A percentile compares a stretch with the other conserved stretches of the same genome.
phyloP scores from a whole-genome alignment of 1,284 basidiomycete species.

The Pterula multifida region DNA sequence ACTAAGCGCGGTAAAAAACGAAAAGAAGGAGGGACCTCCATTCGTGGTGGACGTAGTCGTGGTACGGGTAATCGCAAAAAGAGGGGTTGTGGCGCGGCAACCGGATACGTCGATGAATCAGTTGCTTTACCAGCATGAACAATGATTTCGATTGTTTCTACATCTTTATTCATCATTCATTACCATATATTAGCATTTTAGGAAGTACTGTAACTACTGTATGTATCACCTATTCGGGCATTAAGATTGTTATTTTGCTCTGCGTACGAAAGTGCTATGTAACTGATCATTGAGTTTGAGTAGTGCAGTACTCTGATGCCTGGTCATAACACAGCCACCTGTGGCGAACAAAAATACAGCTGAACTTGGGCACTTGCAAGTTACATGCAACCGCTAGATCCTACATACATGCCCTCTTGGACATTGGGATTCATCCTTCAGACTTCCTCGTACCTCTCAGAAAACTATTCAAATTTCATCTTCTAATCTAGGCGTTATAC shows the following conservation, averaged over 20 bases:
- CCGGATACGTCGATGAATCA: slow-evolving; percentile 2
- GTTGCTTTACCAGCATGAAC: neutral
- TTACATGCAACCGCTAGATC: neutral
- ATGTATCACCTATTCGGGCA: neutral
- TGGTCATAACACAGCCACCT: too few relatives aligned
- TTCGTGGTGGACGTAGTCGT: neutral
- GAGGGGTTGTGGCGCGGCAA: neutral
- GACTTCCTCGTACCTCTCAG: neutral
- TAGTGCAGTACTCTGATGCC: too few relatives aligned
- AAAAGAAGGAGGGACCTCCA: neutral
- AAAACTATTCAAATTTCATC: neutral
- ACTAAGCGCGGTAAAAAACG: neutral
- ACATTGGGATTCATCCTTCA: neutral
- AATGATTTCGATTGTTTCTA: neutral
- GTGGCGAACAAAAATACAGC: too few relatives aligned
- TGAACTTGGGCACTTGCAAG: too few relatives aligned
- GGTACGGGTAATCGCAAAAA: neutral
- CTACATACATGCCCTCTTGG: slow-evolving; percentile 2
- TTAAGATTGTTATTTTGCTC: neutral
- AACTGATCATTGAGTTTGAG: too few relatives aligned
- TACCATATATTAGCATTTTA: neutral
- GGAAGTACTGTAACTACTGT: neutral
- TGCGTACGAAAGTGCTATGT: too few relatives aligned
- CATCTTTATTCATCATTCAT: neutral
- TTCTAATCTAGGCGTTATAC: neutral